Evolutionary conservation across 2,329 filamentous ascomycete species (phyloP).

Genomic region (Colletotrichum lupini): DNA sequence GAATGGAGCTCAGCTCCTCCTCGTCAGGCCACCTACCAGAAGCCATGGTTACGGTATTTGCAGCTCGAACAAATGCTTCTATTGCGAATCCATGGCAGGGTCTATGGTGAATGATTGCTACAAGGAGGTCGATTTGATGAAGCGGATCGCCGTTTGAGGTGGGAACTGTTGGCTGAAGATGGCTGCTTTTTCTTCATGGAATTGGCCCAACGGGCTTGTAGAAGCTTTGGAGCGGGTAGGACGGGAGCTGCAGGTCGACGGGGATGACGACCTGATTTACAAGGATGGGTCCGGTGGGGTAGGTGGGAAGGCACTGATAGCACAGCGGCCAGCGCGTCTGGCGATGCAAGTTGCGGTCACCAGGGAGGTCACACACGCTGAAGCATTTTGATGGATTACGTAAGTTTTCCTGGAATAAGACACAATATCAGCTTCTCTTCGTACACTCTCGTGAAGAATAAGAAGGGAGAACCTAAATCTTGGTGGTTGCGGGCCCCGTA

Average conservation of each 20-base stretch:
- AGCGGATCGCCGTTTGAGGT: not conserved
- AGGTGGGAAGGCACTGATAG: not conserved
- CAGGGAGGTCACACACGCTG: not conserved
- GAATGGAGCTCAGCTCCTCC: constrained; percentile 1
- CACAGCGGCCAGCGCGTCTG: constrained; percentile 18
- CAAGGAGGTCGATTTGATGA: not conserved
- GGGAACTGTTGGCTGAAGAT: not conserved
- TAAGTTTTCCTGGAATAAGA: not conserved
- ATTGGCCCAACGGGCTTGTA: constrained; percentile 9
- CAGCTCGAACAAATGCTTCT: constrained; percentile 17
- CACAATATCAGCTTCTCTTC: not conserved
- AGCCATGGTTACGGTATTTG: constrained; percentile 27
- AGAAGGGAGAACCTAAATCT: not conserved
- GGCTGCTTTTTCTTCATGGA: not conserved
- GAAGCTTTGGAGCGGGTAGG: constrained; percentile 29
- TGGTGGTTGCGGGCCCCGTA: too few species aligned
- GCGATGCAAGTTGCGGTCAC: constrained; percentile 12
- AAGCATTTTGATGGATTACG: not conserved
- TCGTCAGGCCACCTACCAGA: constrained; percentile 36
- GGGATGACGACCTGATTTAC: constrained; percentile 35
- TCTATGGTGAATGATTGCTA: not conserved
- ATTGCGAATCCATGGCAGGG: constrained; percentile 30
- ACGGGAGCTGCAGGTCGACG: constrained; percentile 32
- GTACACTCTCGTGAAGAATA: not conserved
- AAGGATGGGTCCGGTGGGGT: constrained; percentile 30